Evolutionary conservation across 257 asterid genomes (phyloP).

Genomic region (Lantana camara): DNA sequence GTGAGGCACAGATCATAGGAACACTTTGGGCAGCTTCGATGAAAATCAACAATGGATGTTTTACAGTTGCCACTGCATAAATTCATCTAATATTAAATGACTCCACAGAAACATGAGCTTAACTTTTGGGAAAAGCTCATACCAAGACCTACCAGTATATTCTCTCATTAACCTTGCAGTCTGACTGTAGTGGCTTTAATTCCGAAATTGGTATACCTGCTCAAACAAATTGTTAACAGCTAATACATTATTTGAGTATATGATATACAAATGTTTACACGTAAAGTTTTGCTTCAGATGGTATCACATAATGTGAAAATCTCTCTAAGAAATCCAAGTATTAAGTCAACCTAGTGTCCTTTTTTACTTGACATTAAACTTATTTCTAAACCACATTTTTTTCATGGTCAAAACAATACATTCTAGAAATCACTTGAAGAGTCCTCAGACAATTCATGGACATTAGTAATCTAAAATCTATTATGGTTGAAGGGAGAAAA

Average conservation of each 20-base stretch:
- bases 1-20: conserved; percentile 76
- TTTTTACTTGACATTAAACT: background rate
- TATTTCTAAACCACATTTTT: background rate
- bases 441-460: conserved; percentile 10
- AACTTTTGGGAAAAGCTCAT: background rate
- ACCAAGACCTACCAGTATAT: conserved; percentile 61
- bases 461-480: background rate
- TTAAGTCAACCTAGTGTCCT: conserved; percentile 4
- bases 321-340: conserved; percentile 2
- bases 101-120: background rate
- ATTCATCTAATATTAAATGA: conserved; percentile 16
- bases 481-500: background rate
- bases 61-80: conserved; percentile 75
- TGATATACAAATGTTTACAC: background rate
- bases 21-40: conserved; percentile 74
- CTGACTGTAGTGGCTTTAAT: conserved; percentile 35
- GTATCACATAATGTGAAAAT: background rate
- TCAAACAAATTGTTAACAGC: conserved; percentile 28
- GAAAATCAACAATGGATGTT: conserved; percentile 70
- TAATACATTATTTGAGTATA: conserved; percentile 1
- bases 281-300: background rate
- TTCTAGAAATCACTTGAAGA: conserved; percentile 12
- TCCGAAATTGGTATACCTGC: conserved; percentile 61
- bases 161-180: conserved; percentile 43
- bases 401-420: conserved; percentile 3